Base-by-base conservation (phyloP, 2,329 filamentous ascomycete species). In the Blastomyces parvus region DNA sequence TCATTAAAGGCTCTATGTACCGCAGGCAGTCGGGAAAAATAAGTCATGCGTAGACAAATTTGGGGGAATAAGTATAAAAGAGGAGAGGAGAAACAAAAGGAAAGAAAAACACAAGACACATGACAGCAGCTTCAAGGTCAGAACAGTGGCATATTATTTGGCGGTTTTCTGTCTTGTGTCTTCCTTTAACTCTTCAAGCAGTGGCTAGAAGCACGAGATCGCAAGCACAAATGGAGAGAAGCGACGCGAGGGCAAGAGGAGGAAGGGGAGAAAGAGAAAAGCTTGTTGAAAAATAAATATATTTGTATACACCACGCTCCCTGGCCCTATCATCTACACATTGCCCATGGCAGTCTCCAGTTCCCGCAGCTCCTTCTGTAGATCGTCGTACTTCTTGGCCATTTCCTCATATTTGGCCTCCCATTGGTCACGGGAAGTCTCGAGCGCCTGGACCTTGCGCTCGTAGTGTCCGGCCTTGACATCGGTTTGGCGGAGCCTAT, bases 381-480 rank as follows among this genome's bases (percentile, higher is more conserved):
- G 84, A 64, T 83, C 78, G 69, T 81, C 80, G 83, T 95, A 89
- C 82, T 97, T 96, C 86, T 92, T 89, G 72, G 88, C 79, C 88
- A 96, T 95, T 78, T 97, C 93, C 81, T 97, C 94, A 82, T 95
- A 97, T 84, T 99, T 97, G 79, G 84, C 77, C 83, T 97, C 94
- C 92, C 92, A 97, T 79, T 92, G 86, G 79, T 97, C 91, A 73
- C 90, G 89, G 77, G 92, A 86, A 74, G 86, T 83, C 82, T 99
- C 94, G 74, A 97, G 87, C 73, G 94, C 93, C 80, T 97, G 91
- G 71, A 97, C 94, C 84, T 97, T 97, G 81, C 94, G 94, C 83
- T 99, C 94, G 80, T 93, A 97, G 83, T 99, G 93, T 73, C 93
- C 94, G 74, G 93, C 92, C 85, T 97, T 97, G 81, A 97, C 91